Conservation (phyloP, 176 grass and related monocot genomes). For the Triticum monococcum region DNA sequence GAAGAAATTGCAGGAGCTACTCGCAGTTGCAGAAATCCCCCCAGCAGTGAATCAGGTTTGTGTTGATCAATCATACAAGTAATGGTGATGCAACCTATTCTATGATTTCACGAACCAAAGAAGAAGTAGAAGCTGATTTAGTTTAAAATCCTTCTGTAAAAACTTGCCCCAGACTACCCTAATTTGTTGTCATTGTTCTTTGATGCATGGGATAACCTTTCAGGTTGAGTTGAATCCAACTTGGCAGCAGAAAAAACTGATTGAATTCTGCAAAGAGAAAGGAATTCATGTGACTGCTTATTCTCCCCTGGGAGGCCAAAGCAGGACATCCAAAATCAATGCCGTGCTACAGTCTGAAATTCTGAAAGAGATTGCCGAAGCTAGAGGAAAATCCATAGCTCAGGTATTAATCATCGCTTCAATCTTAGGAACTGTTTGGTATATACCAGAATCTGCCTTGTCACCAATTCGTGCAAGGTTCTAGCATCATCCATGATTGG, state of each 20-base stretch:
- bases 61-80: slow-evolving; percentile 5
- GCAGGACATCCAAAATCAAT: slow-evolving; percentile 20
- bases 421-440: neutral
- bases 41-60: slow-evolving; percentile 65
- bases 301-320: slow-evolving; percentile 54
- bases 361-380: slow-evolving; percentile 49
- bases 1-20: slow-evolving; percentile 53
- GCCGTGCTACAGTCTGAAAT: slow-evolving; percentile 31
- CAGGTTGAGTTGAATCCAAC: slow-evolving; percentile 60
- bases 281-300: slow-evolving; percentile 51
- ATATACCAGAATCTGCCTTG: neutral
- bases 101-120: neutral
- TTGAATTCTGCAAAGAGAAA: slow-evolving; percentile 45
- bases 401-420: slow-evolving; percentile 41
- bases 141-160: neutral
- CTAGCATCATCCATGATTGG: neutral
- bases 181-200: neutral
- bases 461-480: neutral
- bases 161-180: neutral
- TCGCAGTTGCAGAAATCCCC: slow-evolving; percentile 38
- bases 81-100: neutral
- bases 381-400: slow-evolving; percentile 57
- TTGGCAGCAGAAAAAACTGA: slow-evolving; percentile 62
- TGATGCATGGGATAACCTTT: slow-evolving; percentile 2
- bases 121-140: neutral